phyloP scores from a whole-genome alignment of 2,329 filamentous ascomycete genomes.

The Periconia sp. region DNA sequence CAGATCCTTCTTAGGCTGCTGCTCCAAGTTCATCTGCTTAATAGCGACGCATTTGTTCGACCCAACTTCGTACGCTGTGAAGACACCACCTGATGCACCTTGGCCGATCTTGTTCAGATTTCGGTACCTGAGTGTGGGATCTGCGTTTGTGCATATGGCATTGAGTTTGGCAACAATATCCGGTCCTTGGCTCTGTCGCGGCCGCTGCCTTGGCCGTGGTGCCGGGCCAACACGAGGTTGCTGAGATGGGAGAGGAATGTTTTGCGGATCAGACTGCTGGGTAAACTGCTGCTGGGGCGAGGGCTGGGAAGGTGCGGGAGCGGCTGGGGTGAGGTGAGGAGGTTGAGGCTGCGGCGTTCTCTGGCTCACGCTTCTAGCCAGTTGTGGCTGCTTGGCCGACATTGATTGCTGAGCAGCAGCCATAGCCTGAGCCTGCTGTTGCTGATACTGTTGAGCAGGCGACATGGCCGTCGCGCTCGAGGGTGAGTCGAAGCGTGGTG shows the following conservation, averaged over 20 bases:
- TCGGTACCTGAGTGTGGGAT: constrained; percentile 86
- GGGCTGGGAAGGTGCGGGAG: constrained; percentile 52
- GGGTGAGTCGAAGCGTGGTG: constrained; percentile 54
- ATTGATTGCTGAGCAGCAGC: constrained; percentile 79
- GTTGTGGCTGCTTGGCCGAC: constrained; percentile 55
- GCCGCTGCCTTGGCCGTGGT: constrained; percentile 75
- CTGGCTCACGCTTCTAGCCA: constrained; percentile 77
- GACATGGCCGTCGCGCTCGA: constrained; percentile 41
- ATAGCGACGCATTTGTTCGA: constrained; percentile 92
- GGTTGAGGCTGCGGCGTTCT: constrained; percentile 50
- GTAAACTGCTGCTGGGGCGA: constrained; percentile 59
- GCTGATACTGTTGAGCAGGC: constrained; percentile 57
- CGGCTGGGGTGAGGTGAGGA: constrained; percentile 33
- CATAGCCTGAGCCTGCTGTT: constrained; percentile 87
- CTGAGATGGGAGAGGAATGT: constrained; percentile 54
- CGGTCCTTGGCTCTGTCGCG: constrained; percentile 77
- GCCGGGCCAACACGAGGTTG: constrained; percentile 59
- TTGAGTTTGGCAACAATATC: constrained; percentile 86
- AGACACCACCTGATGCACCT: constrained; percentile 95
- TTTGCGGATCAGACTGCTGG: constrained; percentile 49
- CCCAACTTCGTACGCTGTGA: constrained; percentile 83
- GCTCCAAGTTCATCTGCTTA: constrained; percentile 99
- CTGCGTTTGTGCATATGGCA: constrained; percentile 87
- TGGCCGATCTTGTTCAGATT: constrained; percentile 95
- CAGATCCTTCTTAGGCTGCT: constrained; percentile 97